Conservation (phyloP, 495 filamentous ascomycete genomes). For the Penicillium coprophilum region DNA sequence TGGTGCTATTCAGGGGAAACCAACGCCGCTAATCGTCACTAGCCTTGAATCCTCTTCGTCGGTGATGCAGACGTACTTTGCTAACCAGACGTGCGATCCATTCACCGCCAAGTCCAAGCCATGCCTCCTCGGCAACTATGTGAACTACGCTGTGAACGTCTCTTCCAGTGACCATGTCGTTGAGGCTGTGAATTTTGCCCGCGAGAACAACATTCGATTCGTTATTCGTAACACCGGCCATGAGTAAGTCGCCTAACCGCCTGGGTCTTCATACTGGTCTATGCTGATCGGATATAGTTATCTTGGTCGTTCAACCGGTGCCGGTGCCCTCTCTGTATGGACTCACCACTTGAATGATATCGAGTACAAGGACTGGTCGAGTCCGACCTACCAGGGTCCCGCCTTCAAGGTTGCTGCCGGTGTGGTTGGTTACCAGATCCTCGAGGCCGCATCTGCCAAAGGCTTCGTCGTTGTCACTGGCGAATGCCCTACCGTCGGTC, state of each 20-base stretch:
- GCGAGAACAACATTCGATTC: slow-evolving; percentile 58
- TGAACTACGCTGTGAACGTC: slow-evolving; percentile 52
- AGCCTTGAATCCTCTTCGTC: slow-evolving; percentile 40
- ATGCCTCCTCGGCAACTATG: slow-evolving; percentile 61
- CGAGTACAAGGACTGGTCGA: slow-evolving; percentile 40
- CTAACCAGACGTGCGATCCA: slow-evolving; percentile 56
- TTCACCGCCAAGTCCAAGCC: slow-evolving; percentile 43
- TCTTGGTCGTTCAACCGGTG: slow-evolving; percentile 58
- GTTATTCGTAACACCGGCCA: slow-evolving; percentile 66
- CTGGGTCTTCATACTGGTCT: background rate
- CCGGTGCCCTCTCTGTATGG: slow-evolving; percentile 57
- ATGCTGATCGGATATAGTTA: slow-evolving; percentile 33
- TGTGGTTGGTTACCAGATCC: slow-evolving; percentile 50
- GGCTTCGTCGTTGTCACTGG: slow-evolving; percentile 36
- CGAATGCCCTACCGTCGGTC: slow-evolving; percentile 42
- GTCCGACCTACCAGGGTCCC: slow-evolving; percentile 45
- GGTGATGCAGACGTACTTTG: slow-evolving; percentile 45
- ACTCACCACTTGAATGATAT: slow-evolving; percentile 56
- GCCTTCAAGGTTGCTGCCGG: slow-evolving; percentile 59
- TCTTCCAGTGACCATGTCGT: slow-evolving; percentile 35
- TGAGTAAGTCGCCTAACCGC: slow-evolving; percentile 34
- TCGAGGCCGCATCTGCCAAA: slow-evolving; percentile 41
- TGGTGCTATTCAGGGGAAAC: background rate
- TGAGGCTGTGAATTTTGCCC: slow-evolving; percentile 51
- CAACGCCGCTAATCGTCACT: background rate